Evolutionary conservation across 1,139 yeast species (phyloP).

Genomic region (Geotrichum europaeum): DNA sequence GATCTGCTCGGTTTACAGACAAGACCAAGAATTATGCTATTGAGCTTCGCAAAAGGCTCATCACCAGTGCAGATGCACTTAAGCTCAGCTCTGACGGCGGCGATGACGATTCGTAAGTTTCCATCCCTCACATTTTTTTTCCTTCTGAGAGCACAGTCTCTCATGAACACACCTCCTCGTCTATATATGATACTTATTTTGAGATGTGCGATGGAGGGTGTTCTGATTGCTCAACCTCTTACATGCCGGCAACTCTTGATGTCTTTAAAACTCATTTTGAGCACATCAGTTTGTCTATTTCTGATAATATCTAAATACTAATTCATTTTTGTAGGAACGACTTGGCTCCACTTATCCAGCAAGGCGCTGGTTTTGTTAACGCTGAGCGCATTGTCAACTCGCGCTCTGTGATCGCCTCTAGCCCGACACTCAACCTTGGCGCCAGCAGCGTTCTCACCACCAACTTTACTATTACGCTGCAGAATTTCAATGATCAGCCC

Average conservation of each 20-base stretch:
- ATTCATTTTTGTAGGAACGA: conserved; percentile 7
- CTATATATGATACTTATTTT: too few relatives aligned
- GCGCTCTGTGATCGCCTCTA: conserved; percentile 27
- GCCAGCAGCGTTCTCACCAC: conserved; percentile 14
- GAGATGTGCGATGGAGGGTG: too few relatives aligned
- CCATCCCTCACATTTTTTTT: not conserved
- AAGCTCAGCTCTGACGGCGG: conserved; percentile 8
- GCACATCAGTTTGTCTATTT: not conserved
- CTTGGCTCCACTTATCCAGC: conserved; percentile 23
- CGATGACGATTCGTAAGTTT: conserved; percentile 8
- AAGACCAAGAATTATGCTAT: conserved; percentile 5
- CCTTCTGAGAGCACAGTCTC: not conserved
- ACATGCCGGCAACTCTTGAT: too few relatives aligned
- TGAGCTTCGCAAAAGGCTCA: conserved; percentile 11
- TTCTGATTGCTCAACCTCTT: not conserved
- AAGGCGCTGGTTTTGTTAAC: conserved; percentile 31
- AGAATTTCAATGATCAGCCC: conserved; percentile 16
- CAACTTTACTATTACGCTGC: conserved; percentile 15
- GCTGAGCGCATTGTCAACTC: conserved; percentile 37
- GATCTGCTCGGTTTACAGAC: not conserved
- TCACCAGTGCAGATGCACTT: conserved; percentile 10
- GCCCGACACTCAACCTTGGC: conserved; percentile 19
- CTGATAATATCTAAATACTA: not conserved
- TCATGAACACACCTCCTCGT: too few relatives aligned
- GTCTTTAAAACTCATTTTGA: not conserved